Conservation (phyloP, 2,329 filamentous ascomycete species). For the Diaporthe citri region DNA sequence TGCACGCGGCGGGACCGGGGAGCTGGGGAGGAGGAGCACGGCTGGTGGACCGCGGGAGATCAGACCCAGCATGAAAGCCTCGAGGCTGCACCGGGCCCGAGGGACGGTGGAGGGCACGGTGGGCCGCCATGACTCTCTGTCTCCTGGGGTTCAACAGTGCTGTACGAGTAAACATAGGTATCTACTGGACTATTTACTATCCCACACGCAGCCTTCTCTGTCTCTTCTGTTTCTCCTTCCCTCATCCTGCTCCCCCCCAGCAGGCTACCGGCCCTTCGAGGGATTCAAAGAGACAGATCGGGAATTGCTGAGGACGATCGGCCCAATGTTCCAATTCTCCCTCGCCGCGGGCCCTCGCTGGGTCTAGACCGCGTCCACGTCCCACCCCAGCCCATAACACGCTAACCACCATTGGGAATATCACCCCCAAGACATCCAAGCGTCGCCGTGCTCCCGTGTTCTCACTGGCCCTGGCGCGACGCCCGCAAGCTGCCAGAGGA, state of each 20-base stretch:
- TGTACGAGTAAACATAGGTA: neutral
- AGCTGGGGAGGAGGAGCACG: neutral
- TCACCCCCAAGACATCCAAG: constrained; percentile 31
- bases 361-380: constrained; percentile 31
- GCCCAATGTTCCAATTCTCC: constrained; percentile 17
- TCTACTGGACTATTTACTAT: neutral
- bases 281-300: constrained; percentile 22
- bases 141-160: neutral
- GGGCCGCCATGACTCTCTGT: neutral
- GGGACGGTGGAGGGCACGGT: neutral
- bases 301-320: constrained; percentile 36
- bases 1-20: constrained; percentile 11
- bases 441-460: neutral
- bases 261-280: neutral
- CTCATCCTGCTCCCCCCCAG: neutral
- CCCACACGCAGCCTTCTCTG: neutral
- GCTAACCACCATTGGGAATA: constrained; percentile 27
- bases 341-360: constrained; percentile 1
- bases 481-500: neutral
- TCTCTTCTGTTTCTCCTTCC: too few species aligned
- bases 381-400: constrained; percentile 25
- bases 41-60: constrained; percentile 10
- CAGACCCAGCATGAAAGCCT: constrained; percentile 17
- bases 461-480: neutral
- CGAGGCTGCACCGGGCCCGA: neutral